Conservation (phyloP, 139 green algal species). For the Chlorella sp. region DNA sequence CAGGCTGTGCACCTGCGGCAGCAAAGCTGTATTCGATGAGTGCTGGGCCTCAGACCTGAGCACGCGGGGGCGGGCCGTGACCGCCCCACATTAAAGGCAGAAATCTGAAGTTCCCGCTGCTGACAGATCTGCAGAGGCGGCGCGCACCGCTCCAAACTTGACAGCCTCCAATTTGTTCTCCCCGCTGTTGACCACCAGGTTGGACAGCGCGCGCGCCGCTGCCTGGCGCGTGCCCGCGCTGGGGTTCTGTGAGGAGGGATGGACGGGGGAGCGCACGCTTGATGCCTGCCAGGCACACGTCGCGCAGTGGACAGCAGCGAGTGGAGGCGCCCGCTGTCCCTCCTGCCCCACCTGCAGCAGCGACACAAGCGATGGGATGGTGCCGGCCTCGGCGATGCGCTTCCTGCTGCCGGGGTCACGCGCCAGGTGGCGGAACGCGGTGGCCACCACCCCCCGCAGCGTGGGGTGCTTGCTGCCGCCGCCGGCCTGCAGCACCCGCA, state of each 20-base stretch:
- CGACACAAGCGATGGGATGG: constrained; percentile 21
- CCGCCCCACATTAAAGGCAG: no score
- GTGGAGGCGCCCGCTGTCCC: no score
- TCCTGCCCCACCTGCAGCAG: no score
- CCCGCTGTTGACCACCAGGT: constrained; percentile 35
- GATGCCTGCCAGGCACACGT: no score
- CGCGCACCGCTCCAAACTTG: constrained; percentile 24
- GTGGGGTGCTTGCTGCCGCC: constrained; percentile 19
- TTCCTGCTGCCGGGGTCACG: constrained; percentile 4
- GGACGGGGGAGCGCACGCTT: no score
- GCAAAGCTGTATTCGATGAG: background rate
- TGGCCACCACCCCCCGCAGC: constrained; percentile 14
- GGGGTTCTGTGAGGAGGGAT: no score
- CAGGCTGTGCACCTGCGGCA: background rate
- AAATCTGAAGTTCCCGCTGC: no score
- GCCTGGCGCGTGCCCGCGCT: constrained; percentile 18
- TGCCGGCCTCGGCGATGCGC: constrained; percentile 16
- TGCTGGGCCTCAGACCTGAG: no score
- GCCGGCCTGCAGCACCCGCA: constrained; percentile 21
- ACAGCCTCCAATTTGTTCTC: constrained; percentile 33
- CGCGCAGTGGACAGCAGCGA: no score
- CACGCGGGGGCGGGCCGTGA: no score
- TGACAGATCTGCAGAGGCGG: no score
- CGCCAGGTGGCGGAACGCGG: constrained; percentile 22
- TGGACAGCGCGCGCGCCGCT: constrained; percentile 30